Conservation (phyloP, 2,329 filamentous ascomycete genomes). For the Chrysosporium queenslandicum region DNA sequence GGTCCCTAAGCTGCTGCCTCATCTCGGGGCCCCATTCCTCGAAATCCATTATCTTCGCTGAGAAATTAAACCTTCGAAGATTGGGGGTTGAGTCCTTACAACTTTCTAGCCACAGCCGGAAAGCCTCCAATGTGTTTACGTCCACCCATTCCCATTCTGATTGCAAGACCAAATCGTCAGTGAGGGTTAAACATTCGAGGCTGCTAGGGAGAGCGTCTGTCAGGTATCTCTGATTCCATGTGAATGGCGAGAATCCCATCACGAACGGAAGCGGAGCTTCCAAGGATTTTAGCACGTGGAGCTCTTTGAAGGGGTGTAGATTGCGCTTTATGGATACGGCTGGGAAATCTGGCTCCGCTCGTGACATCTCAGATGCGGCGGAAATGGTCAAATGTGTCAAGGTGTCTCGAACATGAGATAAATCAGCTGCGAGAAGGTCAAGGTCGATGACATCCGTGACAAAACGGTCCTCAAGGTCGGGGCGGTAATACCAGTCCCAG, state of each 20-base stretch:
- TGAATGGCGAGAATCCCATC: conserved; percentile 14
- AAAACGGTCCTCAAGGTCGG: conserved; percentile 3
- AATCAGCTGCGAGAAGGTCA: conserved; percentile 15
- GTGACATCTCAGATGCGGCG: neutral
- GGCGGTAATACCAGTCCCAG: conserved; percentile 11
- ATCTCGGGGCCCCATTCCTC: no score
- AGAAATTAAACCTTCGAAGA: neutral
- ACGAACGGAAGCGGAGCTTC: conserved; percentile 15
- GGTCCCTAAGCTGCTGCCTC: no score
- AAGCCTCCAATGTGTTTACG: conserved; percentile 4
- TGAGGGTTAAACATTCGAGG: conserved; percentile 18
- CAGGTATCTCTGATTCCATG: neutral
- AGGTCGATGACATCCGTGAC: conserved; percentile 16
- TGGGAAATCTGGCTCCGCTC: neutral
- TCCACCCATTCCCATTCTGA: conserved; percentile 5
- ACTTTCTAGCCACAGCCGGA: conserved; percentile 17
- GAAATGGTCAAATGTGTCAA: conserved; percentile 18
- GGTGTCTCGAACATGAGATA: conserved; percentile 19
- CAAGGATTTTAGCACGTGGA: conserved; percentile 12
- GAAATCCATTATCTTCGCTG: no score
- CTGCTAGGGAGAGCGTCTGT: conserved; percentile 16
- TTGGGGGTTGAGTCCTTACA: conserved; percentile 4
- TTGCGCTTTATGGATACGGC: neutral
- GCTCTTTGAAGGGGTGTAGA: conserved; percentile 5
- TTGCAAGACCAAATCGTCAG: conserved; percentile 15